phyloP scores from a whole-genome alignment of 805 yeast species.

The Metschnikowia matae region DNA sequence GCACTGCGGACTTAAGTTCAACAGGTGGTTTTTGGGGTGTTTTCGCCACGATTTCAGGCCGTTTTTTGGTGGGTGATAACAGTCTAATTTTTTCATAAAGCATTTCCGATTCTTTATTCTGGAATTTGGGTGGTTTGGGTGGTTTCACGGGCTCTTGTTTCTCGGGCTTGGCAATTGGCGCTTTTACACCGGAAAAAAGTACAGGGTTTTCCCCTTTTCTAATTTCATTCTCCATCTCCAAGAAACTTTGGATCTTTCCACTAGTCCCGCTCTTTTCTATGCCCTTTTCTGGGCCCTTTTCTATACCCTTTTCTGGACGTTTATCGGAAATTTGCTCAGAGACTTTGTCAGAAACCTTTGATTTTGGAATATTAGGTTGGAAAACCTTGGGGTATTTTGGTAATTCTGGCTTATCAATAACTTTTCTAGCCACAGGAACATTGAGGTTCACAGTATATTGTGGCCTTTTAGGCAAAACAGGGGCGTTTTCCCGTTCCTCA shows the following conservation, averaged over 20 bases:
- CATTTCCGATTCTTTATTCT: constrained; percentile 7
- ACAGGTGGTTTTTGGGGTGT: not conserved
- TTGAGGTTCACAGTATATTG: not conserved
- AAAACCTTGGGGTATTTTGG: not conserved
- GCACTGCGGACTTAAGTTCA: not conserved
- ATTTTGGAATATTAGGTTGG: too few relatives aligned
- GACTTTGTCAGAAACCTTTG: too few relatives aligned
- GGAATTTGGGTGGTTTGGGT: constrained; percentile 10
- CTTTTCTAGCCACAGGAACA: not conserved
- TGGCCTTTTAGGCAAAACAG: constrained; percentile 11
- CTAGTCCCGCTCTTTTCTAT: too few relatives aligned
- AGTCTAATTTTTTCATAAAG: constrained; percentile 6
- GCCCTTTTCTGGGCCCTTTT: too few relatives aligned
- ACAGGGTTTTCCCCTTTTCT: not conserved
- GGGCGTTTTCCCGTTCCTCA: constrained; percentile 4
- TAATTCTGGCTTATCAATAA: not conserved
- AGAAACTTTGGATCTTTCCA: not conserved
- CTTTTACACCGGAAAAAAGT: not conserved
- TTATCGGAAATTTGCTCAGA: too few relatives aligned
- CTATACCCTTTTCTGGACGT: too few relatives aligned
- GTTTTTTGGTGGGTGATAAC: constrained; percentile 11
- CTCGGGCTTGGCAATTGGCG: not conserved
- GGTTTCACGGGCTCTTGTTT: constrained; percentile 5
- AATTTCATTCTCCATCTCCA: constrained; percentile 6
- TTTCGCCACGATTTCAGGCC: not conserved